Base-by-base conservation (phyloP, 345 rosid species). In the Nasturtium officinale region DNA sequence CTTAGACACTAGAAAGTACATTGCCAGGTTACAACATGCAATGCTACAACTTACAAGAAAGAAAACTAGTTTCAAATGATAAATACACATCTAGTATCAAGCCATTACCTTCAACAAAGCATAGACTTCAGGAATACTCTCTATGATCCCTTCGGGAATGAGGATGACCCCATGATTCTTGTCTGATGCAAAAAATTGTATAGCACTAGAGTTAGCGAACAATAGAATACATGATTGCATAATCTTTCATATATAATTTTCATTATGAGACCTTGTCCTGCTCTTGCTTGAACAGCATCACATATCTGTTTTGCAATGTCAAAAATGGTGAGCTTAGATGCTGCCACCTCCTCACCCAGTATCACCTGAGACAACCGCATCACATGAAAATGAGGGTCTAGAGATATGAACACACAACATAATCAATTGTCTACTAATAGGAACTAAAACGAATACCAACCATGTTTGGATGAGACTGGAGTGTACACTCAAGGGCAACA, bases 391-490 rank as follows among this genome's bases (percentile, higher is more conserved):
- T 62, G 40, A 77, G 77, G 29, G 46, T 55, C 56, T 37, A 55
- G 52, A 26, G 38, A 52, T 18, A 72, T 7, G 21, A 18, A 72
- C 10, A 23, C 18, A 7, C n/a, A 48, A 40, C 38, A 46, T 29
- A 73, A 70, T 38, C 23, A 64, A 21, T 25, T 32, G 45, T 18
- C 21, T 35, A 55, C 8, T 42, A 38, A 28, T 40, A 23, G 28
- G 23, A 54, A 71, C 33, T 17, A 23, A 46, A 28, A 58, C n/a
- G 25, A 26, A 74, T 54, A 75, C 91, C 46, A 62, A 91, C 99
- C 99, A 95, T 84, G 79, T 95, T 95, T 1, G 98, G 99, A 79
- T 95, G 98, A 81, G 99, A 91, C 77, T 91, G 99, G 63, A 91
- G 96, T 43, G 99, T 84, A 83, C 99, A 95, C 71, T 95, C 99